Evolutionary conservation across 306 rosid genomes (phyloP), one percentile per base, ranked within the genome.

Genomic region (Cucumis cinereus): DNA sequence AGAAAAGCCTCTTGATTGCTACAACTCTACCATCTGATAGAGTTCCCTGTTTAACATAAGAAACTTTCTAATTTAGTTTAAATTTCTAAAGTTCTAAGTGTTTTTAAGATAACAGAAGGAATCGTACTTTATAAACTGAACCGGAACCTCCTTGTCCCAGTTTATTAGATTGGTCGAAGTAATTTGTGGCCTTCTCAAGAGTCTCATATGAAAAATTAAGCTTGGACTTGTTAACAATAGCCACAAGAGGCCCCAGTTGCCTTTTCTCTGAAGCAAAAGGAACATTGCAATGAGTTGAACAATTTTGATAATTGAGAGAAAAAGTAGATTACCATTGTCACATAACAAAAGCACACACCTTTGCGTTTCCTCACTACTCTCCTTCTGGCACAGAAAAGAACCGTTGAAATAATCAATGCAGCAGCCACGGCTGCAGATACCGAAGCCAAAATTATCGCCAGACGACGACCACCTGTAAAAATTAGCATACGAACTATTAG

Each of bases 141-240:
- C 96, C 96, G 20, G 96, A 91, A 33, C 93, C 96, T 56, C 93
- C 96, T 84, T 91, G 93, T 71, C 96, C 96, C 16, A 91, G 85
- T 77, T 87, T 89, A 78, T 86, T 89, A 71, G 88, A 79, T 26
- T 59, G 56, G 49, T 86, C 76, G 75, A 87, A 91, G 87, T 80
- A 91, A 82, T 89, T 79, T 57, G 93, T 84, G 57, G 96, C 93
- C 75, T 62, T 89, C 52, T 91, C 96, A 20, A 91, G 93, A 74
- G 86, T 78, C 77, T 91, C 96, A 60, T 91, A 89, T 5, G 89
- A 45, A 79, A 68, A 69, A 81, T 79, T 86, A 68, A 91, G 88
- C 78, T 83, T 84, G 82, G 96, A 91, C 54, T 83, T 83, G 62
- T 81, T 83, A 83, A 86, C 83, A 3, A 77, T 71, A 59, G 80